Evolutionary conservation across 306 rosid species (phyloP), one percentile per base, ranked within the genome.

Genomic region (Prunus padus): DNA sequence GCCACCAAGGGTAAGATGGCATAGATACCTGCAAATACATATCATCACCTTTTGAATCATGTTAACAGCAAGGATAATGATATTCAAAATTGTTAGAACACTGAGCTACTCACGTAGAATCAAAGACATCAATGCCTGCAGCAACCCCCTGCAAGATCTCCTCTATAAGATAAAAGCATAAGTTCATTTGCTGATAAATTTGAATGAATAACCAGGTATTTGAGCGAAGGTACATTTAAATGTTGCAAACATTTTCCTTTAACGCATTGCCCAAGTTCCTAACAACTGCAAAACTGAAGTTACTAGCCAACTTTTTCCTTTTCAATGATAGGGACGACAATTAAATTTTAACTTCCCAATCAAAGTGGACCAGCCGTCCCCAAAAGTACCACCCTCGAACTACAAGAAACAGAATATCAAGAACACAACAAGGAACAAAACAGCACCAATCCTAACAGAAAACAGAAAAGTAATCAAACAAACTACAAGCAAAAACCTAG

Each of bases 81-180:
- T 14, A 31, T 71, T 55, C 37, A 16, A 18, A 69, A 25, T 70
- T 67, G 64, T n/a, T 74, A 25, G 69, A 37, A 66, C 78, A 74
- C 33, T 59, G 68, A 79, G 80, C 78, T 57, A 78, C 98, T 56
- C 84, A 92, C 97, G 89, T 80, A 13, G 98, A 88, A 73, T 92
- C 97, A 83, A 92, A 95, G 44, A 95, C 89, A 83, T 92, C 98
- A 46, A 95, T 74, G 72, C 97, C 97, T 0, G 96, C 86, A 80
- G 91, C 89, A 81, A 92, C 72, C 15, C 98, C 98, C 84, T 92
- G 96, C 88, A 95, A 85, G 81, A 92, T 87, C 87, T 95, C 98
- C 93, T 95, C 98, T 94, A 93, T 67, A 71, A 87, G 75, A 69
- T 79, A 70, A 67, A 51, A 85, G 52, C 63, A 46, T 68, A 59